Conservation (phyloP, 345 rosid species). For the Triadica sebifera region DNA sequence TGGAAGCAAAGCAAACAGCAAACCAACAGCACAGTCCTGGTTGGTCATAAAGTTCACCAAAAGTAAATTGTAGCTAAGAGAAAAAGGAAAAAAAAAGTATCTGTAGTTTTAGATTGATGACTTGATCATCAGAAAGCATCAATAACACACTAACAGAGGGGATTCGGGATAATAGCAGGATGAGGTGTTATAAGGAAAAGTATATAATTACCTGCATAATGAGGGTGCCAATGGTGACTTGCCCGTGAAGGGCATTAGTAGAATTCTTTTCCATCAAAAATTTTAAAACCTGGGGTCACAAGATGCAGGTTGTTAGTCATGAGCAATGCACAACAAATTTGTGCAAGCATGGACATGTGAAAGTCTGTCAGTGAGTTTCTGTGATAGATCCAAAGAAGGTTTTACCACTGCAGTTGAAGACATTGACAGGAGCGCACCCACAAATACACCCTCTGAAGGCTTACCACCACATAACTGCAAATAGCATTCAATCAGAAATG, state of each 20-base stretch:
- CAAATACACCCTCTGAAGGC: conserved; percentile 86
- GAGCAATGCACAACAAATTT: not conserved
- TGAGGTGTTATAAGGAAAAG: not conserved
- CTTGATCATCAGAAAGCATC: not conserved
- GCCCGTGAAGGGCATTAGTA: conserved; percentile 75
- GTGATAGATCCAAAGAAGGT: not conserved
- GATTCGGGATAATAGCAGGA: not conserved
- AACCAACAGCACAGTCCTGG: conserved; percentile 92
- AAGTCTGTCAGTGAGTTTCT: not conserved
- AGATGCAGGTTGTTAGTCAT: not conserved
- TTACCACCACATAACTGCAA: conserved; percentile 89
- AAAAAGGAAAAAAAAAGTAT: not conserved
- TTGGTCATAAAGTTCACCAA: conserved; percentile 6
- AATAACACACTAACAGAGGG: not conserved
- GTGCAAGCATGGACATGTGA: not conserved
- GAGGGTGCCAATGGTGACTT: conserved; percentile 86
- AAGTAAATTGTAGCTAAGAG: conserved; percentile 6
- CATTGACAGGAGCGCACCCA: conserved; percentile 88
- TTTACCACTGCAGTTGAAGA: conserved; percentile 94
- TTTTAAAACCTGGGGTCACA: conserved; percentile 64
- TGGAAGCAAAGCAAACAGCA: conserved; percentile 94
- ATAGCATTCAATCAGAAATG: conserved; percentile 24
- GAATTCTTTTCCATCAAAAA: conserved; percentile 88
- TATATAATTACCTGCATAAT: conserved; percentile 65
- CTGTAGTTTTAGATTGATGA: conserved; percentile 6